These are phyloP conservation scores for Dicorynia guianensis DNA, from an alignment of 306 rosid genomes.

Conservation along the genomic window DNA sequence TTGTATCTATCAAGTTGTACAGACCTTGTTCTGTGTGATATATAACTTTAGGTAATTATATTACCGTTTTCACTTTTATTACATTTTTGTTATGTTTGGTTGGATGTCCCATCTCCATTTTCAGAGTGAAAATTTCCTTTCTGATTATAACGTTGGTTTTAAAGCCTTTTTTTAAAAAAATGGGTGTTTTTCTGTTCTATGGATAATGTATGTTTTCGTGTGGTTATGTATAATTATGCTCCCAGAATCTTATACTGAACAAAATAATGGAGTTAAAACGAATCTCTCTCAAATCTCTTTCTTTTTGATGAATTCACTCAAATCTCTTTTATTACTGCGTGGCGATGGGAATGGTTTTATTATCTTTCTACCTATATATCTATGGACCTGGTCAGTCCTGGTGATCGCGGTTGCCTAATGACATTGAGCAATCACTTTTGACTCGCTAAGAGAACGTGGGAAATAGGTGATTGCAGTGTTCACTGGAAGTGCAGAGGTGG, in stretches of 20 bases:
- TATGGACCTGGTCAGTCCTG: not conserved
- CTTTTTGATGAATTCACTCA: too few relatives aligned
- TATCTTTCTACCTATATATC: not conserved
- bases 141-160: too few relatives aligned
- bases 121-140: not conserved
- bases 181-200: conserved; percentile 17
- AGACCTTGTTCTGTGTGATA: conserved; percentile 54
- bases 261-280: not conserved
- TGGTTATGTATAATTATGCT: not conserved
- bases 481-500: not conserved
- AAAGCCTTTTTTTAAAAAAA: too few relatives aligned
- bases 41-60: conserved; percentile 46
- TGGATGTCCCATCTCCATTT: not conserved
- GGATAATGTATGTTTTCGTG: conserved; percentile 19
- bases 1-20: conserved; percentile 81
- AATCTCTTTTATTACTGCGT: not conserved
- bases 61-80: conserved; percentile 15
- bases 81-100: conserved; percentile 36
- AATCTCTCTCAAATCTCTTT: not conserved
- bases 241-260: not conserved
- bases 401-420: not conserved
- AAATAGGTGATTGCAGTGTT: conserved; percentile 19
- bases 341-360: too few relatives aligned
- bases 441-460: not conserved
- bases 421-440: conserved; percentile 12